Base-by-base conservation (phyloP, 129 eudicot genomes). In the Lactuca sativa region DNA sequence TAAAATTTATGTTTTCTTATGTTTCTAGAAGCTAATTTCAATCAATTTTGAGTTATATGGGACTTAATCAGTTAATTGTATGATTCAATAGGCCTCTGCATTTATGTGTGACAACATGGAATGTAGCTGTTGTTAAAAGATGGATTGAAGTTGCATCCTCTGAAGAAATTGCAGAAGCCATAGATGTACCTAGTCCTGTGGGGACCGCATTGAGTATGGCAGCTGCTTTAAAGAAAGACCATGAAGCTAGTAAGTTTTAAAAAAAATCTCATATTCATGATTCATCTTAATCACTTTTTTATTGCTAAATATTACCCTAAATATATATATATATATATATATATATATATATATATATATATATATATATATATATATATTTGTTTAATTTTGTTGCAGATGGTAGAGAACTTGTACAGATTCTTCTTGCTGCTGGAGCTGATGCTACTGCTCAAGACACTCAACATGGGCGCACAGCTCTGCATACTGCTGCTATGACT, bases 191-290 rank as follows among this genome's bases (percentile, higher is more conserved):
- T 56, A 83, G 95, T 79, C 84, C 86, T 18, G 78, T 77, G 55
- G 99, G 99, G 43, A 93, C 99, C 51, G 92, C 99, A 36, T 82
- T 93, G 88, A 90, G 95, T 81, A 93, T 93, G 92, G 93, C 99
- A 61, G 92, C 96, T 73, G 76, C 99, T 61, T 54, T 87, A 54
- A 93, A 90, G 90, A 90, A 90, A 82, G 90, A 90, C 69, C 99
- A 87, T 69, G 99, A 93, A 93, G 80, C 88, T 57, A 88, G 99
- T 93, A 83, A 58, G 57, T 74, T 70, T 40, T 59, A 17, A 12
- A 43, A 77, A 17, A 12, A 43, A 77, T 56, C 64, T 62, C 16
- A 18, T 58, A 25, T 37, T 33, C 11, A 48, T 69, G 56, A 51
- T 49, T 58, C 21, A 25, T 71, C 47, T 8, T 54, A 37, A 43